Conservation (phyloP, 441 rosid species). For the Pelargonium cotyledonis region DNA sequence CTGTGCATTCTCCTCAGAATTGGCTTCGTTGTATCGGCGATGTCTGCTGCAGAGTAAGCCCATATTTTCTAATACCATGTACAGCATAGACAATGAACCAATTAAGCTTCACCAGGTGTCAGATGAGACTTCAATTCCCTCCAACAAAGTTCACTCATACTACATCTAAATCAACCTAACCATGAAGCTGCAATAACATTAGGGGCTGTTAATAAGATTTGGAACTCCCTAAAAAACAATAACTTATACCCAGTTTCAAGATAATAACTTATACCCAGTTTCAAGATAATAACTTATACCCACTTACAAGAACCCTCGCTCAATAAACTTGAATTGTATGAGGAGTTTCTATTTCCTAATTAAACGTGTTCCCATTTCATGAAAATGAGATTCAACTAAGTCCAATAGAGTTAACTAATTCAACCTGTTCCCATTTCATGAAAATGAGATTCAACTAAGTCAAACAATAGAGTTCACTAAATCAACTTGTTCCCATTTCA, state of each 20-base stretch:
- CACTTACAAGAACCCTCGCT: not conserved
- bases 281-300: not conserved
- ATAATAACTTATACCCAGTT: not conserved
- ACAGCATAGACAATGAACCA: slow-evolving; percentile 42
- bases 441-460: not conserved
- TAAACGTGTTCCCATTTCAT: not conserved
- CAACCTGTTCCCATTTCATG: not conserved
- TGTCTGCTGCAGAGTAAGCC: slow-evolving; percentile 84
- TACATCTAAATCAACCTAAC: slow-evolving; percentile 21
- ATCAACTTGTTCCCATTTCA: not conserved
- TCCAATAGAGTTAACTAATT: not conserved
- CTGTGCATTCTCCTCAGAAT: slow-evolving; percentile 77
- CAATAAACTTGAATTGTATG: not conserved
- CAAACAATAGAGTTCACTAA: not conserved
- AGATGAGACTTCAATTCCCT: slow-evolving; percentile 25
- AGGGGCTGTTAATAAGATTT: slow-evolving; percentile 4
- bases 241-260: not conserved
- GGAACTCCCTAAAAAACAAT: slow-evolving; percentile 8
- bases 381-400: not conserved
- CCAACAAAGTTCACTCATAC: slow-evolving; percentile 23
- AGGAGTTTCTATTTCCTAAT: not conserved
- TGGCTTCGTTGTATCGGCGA: slow-evolving; percentile 49
- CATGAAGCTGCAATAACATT: slow-evolving; percentile 14
- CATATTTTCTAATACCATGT: slow-evolving; percentile 46
- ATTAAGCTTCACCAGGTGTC: slow-evolving; percentile 26